Evolutionary conservation across 495 filamentous ascomycete species (phyloP), one percentile per base, ranked within the genome.

Genomic region (Ramalina peruviana): DNA sequence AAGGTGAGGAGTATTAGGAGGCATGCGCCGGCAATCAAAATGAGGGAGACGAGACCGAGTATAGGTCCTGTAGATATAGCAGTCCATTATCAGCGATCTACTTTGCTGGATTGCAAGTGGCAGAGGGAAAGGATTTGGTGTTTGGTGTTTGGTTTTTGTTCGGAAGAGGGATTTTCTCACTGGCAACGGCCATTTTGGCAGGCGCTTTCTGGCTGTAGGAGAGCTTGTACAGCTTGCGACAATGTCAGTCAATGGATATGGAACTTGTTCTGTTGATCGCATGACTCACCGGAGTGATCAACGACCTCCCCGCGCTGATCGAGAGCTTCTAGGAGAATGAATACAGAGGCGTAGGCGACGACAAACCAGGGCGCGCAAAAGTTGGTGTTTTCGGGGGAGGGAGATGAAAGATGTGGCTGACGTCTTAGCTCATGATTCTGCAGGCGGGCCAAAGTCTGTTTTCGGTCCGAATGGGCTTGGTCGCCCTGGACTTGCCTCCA

Each of bases 1-100:
- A 94, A 69, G 47, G 86, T 74, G 63, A 95, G 79, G 67, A 88
- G 83, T 49, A 88, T 81, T 55, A 95, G 65, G 39, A 93, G 68
- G 48, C 86, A 65, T 25, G 85, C 79, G 51, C 75, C 79, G 49
- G 78, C 79, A 64, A 85, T 81, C 57, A 94, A 77, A 64, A 93
- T 65, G 50, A 90, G 75, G 65, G 84, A 82, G 37, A 78, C 50
- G 48, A 82, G 60, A 53, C 73, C 73, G 56, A 82, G 58, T 40
- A 69, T 44, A 25, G 63, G 65, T 65, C 73, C 73, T 75, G 49
- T 13, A 2, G 30, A 33, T 33, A 7, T 11, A 33, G 30, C 4
- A 4, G 41, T 6, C 6, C 19, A 44, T 33, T 33, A 30, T 52
- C 36, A 52, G 49, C 17, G 16, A 26, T 12, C 12, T 23, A 3